Evolutionary conservation across 768 basidiomycete species (phyloP).

Genomic region (Auriculariales sp.): DNA sequence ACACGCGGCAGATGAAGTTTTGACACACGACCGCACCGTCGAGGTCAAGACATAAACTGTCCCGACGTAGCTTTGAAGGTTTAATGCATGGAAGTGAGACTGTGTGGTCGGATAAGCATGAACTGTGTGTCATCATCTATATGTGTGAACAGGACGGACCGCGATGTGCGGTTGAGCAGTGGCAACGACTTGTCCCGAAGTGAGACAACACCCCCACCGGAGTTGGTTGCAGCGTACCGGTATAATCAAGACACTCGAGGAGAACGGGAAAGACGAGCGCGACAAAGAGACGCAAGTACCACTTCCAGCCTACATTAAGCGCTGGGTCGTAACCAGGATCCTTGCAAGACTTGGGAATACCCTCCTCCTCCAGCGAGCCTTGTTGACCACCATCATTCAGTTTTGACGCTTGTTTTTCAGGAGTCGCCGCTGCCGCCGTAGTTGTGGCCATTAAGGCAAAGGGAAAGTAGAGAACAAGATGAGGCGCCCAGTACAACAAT

Average conservation of each 20-base stretch:
- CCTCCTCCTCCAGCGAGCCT: too few species aligned
- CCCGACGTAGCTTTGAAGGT: conserved; percentile 30
- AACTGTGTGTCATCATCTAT: neutral
- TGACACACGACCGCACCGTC: conserved; percentile 23
- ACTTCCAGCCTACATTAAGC: neutral
- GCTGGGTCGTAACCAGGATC: too few species aligned
- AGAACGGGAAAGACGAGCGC: conserved; percentile 27
- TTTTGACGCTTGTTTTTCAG: too few species aligned
- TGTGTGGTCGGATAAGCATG: conserved; percentile 1
- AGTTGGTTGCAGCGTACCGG: conserved; percentile 10
- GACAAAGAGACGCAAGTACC: neutral
- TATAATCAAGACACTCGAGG: conserved; percentile 26
- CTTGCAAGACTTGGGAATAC: too few species aligned
- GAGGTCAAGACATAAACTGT: conserved; percentile 36
- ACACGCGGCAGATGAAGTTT: neutral
- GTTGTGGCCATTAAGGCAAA: too few species aligned
- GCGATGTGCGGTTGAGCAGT: conserved; percentile 39
- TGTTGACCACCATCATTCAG: too few species aligned
- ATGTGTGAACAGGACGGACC: conserved; percentile 15
- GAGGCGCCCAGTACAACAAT: too few species aligned
- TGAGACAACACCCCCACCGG: neutral
- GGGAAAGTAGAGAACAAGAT: too few species aligned
- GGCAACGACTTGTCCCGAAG: conserved; percentile 25
- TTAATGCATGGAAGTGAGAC: conserved; percentile 20
- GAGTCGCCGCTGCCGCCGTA: too few species aligned